Evolutionary conservation across 805 yeast species (phyloP).

Genomic region (Wickerhamomyces queroliae): DNA sequence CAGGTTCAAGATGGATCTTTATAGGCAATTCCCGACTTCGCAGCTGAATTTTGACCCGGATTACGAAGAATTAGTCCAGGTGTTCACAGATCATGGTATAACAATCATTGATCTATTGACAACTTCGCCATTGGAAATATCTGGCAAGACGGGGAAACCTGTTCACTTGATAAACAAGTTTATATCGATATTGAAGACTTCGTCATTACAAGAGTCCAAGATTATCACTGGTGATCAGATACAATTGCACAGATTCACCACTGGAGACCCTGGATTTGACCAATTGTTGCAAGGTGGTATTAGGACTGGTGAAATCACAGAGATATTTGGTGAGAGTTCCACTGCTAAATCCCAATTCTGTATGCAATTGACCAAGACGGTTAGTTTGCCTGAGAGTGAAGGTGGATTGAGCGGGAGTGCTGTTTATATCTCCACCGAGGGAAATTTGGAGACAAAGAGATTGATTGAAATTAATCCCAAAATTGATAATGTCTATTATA

Average conservation of each 20-base stretch:
- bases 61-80: slow-evolving; percentile 23
- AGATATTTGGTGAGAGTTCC: slow-evolving; percentile 79
- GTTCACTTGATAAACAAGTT: slow-evolving; percentile 25
- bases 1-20: slow-evolving; percentile 30
- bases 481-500: slow-evolving; percentile 40
- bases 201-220: slow-evolving; percentile 11
- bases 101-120: slow-evolving; percentile 36
- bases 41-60: slow-evolving; percentile 26
- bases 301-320: slow-evolving; percentile 52
- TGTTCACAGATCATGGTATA: slow-evolving; percentile 24
- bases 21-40: slow-evolving; percentile 33
- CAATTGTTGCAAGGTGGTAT: slow-evolving; percentile 50
- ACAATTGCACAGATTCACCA: slow-evolving; percentile 30
- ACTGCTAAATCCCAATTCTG: slow-evolving; percentile 82
- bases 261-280: slow-evolving; percentile 51
- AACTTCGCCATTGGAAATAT: slow-evolving; percentile 27
- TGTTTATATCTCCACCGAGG: slow-evolving; percentile 80
- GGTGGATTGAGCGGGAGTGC: slow-evolving; percentile 48
- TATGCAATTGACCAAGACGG: slow-evolving; percentile 56
- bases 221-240: slow-evolving; percentile 1
- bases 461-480: slow-evolving; percentile 40
- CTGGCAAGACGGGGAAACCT: slow-evolving; percentile 28
- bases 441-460: slow-evolving; percentile 61
- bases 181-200: slow-evolving; percentile 14
- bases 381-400: slow-evolving; percentile 41